A percentile compares a stretch with the other conserved stretches of the same genome.
phyloP scores from a whole-genome alignment of 176 grass and related monocot genomes.

The sorghum (Sorghum bicolor) region DNA sequence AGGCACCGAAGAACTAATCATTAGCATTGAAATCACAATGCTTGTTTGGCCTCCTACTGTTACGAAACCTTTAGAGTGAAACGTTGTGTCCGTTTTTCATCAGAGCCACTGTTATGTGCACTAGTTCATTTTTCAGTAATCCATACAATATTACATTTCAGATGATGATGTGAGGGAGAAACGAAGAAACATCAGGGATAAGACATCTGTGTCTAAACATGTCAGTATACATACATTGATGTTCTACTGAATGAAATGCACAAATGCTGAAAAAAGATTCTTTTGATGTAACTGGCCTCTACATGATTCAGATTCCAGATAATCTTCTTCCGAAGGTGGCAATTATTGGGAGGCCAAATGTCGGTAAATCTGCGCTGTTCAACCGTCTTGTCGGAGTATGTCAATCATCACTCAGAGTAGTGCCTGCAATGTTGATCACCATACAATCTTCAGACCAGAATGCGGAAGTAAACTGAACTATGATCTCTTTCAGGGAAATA shows the following conservation, averaged over 20 bases:
- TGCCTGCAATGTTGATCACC: neutral
- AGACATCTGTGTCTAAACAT: constrained; percentile 53
- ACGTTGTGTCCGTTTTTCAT: neutral
- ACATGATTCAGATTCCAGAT: constrained; percentile 66
- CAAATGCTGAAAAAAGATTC: neutral
- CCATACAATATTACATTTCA: constrained; percentile 34
- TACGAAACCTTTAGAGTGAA: neutral
- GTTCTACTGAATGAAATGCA: neutral
- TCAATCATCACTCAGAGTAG: neutral
- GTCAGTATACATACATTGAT: constrained; percentile 38
- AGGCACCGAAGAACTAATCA: neutral
- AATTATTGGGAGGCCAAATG: constrained; percentile 91
- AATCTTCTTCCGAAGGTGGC: constrained; percentile 78
- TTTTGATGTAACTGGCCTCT: constrained; percentile 5
- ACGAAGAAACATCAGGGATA: constrained; percentile 50
- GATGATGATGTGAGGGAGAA: constrained; percentile 67
- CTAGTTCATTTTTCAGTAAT: neutral
- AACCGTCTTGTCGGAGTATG: constrained; percentile 92
- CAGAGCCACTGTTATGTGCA: neutral
- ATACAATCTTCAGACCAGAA: neutral
- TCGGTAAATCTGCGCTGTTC: constrained; percentile 93
- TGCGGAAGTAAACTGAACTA: neutral
- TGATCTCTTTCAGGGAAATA: constrained; percentile 48
- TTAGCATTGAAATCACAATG: neutral
- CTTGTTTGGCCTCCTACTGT: neutral